Base-by-base conservation (phyloP, 2,329 filamentous ascomycete species). In the Tolypocladium ovalisporum region DNA sequence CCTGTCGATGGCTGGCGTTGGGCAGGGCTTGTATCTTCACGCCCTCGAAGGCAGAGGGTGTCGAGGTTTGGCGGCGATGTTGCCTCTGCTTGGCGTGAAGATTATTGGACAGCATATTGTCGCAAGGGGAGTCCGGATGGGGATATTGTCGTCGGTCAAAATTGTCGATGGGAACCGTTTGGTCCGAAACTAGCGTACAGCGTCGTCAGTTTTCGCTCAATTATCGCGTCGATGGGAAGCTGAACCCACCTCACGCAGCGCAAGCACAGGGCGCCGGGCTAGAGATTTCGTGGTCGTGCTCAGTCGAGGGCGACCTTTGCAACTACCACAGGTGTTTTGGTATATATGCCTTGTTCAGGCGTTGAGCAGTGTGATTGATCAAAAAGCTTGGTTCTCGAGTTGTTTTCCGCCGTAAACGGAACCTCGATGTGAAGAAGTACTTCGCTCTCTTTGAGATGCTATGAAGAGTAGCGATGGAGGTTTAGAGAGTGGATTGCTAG, bases 31-130 rank as follows among this genome's bases (percentile, higher is more conserved):
- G 76, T 75, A 85, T 83, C 81, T 85, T 88, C 70, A 84, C 82
- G 67, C 84, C 83, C 72, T 93, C 89, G 75, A 89, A 89, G 71
- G 82, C 83, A 73, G 82, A 83, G 63, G 89, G 89, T 69, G 89
- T 93, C 68, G 91, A 96, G 69, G 89, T 87, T 79, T 96, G 90
- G 76, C 91, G 88, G 73, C 89, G 83, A 77, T 96, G 90, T 57
- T 72, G 71, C 66, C 67, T 66, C 66, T 73, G 71, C 51, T 70
- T 65, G 74, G 82, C 81, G 72, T 89, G 86, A 78, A 90, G 84
- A 79, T 79, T 85, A 76, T 87, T 85, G 76, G 88, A 88, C 85
- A 91, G 86, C 89, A 92, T 92, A 59, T 79, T 82, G 77, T 79
- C 80, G 84, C 69, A 80, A 83, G 83, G 79, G 80, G 76, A 88